Base-by-base conservation (phyloP, 2,329 filamentous ascomycete genomes). In the Calonectria henricotiae region DNA sequence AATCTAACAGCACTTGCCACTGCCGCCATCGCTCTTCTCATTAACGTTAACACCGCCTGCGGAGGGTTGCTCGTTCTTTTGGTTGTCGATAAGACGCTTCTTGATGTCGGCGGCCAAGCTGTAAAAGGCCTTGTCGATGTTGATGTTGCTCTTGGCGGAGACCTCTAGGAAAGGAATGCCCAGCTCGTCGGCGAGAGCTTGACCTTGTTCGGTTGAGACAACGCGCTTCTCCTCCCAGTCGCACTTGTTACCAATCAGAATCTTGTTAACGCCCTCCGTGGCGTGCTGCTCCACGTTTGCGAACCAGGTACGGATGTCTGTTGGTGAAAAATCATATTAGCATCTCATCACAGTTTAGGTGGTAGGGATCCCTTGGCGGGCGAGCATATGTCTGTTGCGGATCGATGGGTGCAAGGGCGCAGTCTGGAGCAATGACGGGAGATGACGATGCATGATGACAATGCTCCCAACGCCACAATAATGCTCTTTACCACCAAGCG, bases 151-250 rank as follows among this genome's bases (percentile, higher is more conserved):
- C 89, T 99, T 99, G 75, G 96, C 96, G 20, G 94, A 97, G 73
- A 99, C 96, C 84, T 99, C 96, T 82, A 99, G 93, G 89, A 99
- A 99, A 23, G 96, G 96, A 75, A 99, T 97, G 80, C 95, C 95
- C 71, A 99, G 92, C 85, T 98, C 96, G 85, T 98, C 93, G 70
- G 96, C 96, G 67, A 99, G 90, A 75, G 92, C 92, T 84, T 99
- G 95, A 78, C 96, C 96, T 80, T 95, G 93, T 83, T 98, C 95
- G 70, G 93, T 97, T 61, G 94, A 95, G 47, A 99, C 93, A 66
- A 94, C 95, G 77, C 96, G 93, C 89, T 98, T 98, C 86, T 99
- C 96, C 85, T 98, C 96, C 96, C 96, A 98, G 85, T 99, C 96
- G 86, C 96, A 99, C 87, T 99, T 99, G 90, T 99, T 99, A 82